Evolutionary conservation across 129 eudicot genomes (phyloP), one percentile per base, ranked within the genome.

Genomic region (Artemisia argyi): DNA sequence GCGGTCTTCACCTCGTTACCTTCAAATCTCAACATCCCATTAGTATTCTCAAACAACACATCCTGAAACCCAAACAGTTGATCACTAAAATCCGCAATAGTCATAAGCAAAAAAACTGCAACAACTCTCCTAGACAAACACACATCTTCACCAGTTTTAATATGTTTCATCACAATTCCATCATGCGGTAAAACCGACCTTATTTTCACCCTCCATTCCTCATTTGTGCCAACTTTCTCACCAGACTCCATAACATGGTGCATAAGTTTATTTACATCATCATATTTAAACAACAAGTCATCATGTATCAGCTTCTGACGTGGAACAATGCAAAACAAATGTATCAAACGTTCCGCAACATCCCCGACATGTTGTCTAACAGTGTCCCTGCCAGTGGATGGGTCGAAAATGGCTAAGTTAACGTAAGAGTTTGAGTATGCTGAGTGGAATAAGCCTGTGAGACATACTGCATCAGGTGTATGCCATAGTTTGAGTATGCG

Each of bases 361-460:
- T 78, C 84, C 1, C 99, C 99, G 20, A 94, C 99, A 60, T 86
- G 97, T 18, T 18, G 7, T 0, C 90, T 80, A 19, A 94, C 97
- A 11, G 75, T 79, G 63, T 88, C 96, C 1, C 97, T 89, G 68
- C 91, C 99, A 18, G 89, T 79, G 47, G 86, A 77, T 15, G 99
- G 95, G 15, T 91, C 96, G 79, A 94, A 94, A 61, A 90, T 94
- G 51, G 99, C 99, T 48, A 94, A 93, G 44, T 94, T 90, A 22
- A 94, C 99, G 79, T 94, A 94, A 4, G 97, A 86, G 19, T 90
- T 94, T 66, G 99, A 90, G 79, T 90, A 94, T 61, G 99, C 96
- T 11, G 99, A 94, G 70, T 94, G 99, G 69, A 94, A 94, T 49
- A 94, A 91, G 16, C 97, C 99, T 65, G 94, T 84, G 58, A 94